Conservation (phyloP, 768 basidiomycete genomes). For the Austroboletus eburneus region DNA sequence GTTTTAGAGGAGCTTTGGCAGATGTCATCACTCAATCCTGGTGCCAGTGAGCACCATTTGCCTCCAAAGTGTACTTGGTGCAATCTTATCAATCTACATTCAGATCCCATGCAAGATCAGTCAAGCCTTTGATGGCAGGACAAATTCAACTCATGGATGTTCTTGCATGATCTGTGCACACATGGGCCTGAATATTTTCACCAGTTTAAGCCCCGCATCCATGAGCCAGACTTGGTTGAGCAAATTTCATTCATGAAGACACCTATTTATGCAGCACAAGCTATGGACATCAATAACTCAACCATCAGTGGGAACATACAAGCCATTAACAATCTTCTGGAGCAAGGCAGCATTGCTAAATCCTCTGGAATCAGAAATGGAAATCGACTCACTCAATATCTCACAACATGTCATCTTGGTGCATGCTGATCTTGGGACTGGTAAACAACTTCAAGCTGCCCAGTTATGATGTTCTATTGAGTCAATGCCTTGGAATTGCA, state of each 20-base stretch:
- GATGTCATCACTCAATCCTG: no score
- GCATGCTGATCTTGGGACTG: not conserved
- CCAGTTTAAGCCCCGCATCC: not conserved
- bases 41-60: no score
- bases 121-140: not conserved
- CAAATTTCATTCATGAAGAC: not conserved
- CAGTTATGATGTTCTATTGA: constrained; percentile 14
- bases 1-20: no score
- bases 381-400: not conserved
- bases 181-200: not conserved
- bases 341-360: not conserved
- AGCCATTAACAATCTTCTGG: not conserved
- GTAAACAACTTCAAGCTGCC: not conserved
- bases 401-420: not conserved
- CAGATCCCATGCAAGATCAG: no score
- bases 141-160: not conserved
- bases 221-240: not conserved
- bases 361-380: not conserved
- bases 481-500: constrained; percentile 21
- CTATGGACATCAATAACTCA: not conserved
- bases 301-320: not conserved
- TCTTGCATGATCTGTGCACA: not conserved
- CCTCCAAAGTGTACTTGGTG: no score
- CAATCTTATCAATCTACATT: no score
- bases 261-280: not conserved